Conservation (phyloP, 140 eudicot genomes). For the Flaveria floridana region DNA sequence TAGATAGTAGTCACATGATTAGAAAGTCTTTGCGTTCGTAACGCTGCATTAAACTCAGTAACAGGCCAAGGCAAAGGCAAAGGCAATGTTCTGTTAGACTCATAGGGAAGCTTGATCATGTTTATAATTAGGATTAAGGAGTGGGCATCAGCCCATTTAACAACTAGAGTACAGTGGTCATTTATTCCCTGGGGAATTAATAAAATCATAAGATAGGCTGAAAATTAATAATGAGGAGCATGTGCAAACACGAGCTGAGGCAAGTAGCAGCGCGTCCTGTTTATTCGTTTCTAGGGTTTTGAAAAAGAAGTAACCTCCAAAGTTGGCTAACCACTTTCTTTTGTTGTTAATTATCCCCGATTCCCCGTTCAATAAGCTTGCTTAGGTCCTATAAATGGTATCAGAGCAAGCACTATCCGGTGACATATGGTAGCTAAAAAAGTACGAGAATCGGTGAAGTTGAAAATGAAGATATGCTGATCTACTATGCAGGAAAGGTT, state of each 20-base stretch:
- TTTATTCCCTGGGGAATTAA: not conserved
- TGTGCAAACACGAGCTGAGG: too few species aligned
- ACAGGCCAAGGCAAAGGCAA: slow-evolving; percentile 1
- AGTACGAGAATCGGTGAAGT: not conserved
- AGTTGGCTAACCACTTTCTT: not conserved
- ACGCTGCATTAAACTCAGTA: slow-evolving; percentile 5
- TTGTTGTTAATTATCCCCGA: not conserved
- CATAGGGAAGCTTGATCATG: not conserved
- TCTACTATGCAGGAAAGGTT: not conserved
- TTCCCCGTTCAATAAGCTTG: too few species aligned
- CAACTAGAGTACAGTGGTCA: not conserved
- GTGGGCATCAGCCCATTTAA: slow-evolving; percentile 7
- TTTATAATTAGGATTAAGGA: not conserved
- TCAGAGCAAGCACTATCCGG: not conserved
- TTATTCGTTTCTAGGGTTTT: not conserved
- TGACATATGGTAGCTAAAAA: not conserved
- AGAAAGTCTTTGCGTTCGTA: not conserved
- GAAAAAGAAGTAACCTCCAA: not conserved
- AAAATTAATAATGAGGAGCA: not conserved
- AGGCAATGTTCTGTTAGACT: not conserved
- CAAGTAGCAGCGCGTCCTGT: not conserved
- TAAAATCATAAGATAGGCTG: too few species aligned
- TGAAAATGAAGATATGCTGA: not conserved
- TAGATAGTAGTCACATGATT: not conserved
- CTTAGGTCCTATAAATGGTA: too few species aligned